phyloP scores from a whole-genome alignment of 2,329 filamentous ascomycete species.

The Fusarium decemcellulare region DNA sequence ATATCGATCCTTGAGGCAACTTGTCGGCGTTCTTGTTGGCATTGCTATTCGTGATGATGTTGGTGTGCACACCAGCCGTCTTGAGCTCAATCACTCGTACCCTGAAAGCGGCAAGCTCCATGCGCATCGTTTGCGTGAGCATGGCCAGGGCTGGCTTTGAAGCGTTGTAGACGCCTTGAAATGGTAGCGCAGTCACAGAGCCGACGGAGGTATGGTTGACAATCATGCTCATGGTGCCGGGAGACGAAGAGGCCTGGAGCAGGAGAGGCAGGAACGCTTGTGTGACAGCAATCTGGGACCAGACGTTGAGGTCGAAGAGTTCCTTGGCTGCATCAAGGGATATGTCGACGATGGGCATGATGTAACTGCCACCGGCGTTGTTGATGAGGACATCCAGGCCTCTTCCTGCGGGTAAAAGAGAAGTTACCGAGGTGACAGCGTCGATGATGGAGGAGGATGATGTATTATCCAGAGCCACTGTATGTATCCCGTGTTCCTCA shows the following conservation, averaged over 20 bases:
- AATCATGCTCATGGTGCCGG: conserved; percentile 24
- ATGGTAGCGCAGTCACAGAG: conserved; percentile 4
- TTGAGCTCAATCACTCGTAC: conserved; percentile 34
- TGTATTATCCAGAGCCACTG: conserved; percentile 7
- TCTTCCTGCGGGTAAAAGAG: conserved; percentile 9
- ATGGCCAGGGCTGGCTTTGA: conserved; percentile 43
- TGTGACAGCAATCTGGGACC: conserved; percentile 52
- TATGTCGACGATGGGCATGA: conserved; percentile 19
- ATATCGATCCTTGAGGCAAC: not conserved
- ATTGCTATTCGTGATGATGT: not conserved
- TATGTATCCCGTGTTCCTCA: not conserved
- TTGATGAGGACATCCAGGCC: conserved; percentile 37
- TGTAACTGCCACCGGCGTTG: conserved; percentile 17
- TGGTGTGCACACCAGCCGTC: not conserved
- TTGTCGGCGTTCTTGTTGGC: not conserved
- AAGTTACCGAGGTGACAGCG: not conserved
- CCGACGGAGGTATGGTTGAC: conserved; percentile 43
- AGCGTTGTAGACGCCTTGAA: conserved; percentile 41
- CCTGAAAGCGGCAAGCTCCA: conserved; percentile 48
- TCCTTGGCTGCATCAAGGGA: conserved; percentile 30
- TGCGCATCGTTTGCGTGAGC: conserved; percentile 43
- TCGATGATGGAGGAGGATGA: conserved; percentile 41
- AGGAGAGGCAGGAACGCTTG: conserved; percentile 54
- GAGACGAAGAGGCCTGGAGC: conserved; percentile 36
- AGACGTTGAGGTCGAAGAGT: conserved; percentile 59